Evolutionary conservation across 2,329 filamentous ascomycete genomes (phyloP).

Genomic region (Talaromyces albobiverticillius): DNA sequence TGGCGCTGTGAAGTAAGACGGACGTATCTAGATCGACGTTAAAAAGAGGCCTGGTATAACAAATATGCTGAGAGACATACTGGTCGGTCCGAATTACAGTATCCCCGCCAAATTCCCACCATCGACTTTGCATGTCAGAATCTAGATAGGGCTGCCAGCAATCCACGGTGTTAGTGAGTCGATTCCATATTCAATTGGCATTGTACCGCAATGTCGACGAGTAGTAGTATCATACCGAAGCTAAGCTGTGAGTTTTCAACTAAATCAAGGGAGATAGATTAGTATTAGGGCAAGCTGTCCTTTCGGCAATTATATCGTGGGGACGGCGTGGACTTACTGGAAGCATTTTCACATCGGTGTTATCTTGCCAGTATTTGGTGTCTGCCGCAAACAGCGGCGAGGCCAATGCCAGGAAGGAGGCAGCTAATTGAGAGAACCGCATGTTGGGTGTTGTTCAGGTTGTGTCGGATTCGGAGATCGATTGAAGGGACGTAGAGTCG

Average conservation of each 20-base stretch:
- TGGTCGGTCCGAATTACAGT: conserved; percentile 74
- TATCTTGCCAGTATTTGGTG: conserved; percentile 39
- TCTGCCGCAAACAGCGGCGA: conserved; percentile 16
- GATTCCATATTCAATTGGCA: neutral
- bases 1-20: conserved; percentile 86
- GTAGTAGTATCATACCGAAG: conserved; percentile 60
- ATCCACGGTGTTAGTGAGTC: conserved; percentile 14
- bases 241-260: conserved; percentile 83
- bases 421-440: conserved; percentile 13
- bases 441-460: neutral
- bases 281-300: neutral
- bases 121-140: conserved; percentile 95
- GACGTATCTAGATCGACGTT: conserved; percentile 67
- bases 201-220: neutral
- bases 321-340: conserved; percentile 49
- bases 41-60: neutral
- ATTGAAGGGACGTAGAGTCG: neutral
- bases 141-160: conserved; percentile 81
- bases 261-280: conserved; percentile 34
- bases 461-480: neutral
- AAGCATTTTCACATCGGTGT: conserved; percentile 61
- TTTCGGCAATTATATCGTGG: neutral
- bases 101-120: conserved; percentile 98
- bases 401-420: conserved; percentile 30
- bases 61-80: conserved; percentile 27